phyloP scores from a whole-genome alignment of 192 early-diverging fungal genomes.

The Linnemannia elongata region DNA sequence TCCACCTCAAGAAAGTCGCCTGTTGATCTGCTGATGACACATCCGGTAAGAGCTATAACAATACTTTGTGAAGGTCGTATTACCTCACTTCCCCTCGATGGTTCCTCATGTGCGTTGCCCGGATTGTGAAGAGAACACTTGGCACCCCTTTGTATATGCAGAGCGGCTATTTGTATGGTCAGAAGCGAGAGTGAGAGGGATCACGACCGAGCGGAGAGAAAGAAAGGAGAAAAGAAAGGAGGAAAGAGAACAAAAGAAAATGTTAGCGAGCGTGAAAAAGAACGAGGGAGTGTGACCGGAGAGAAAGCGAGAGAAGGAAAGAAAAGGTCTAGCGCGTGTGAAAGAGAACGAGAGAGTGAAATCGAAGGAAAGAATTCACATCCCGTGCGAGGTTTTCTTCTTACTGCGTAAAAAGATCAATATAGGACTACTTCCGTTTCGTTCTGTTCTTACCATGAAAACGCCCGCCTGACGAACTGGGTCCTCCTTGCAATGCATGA shows the following conservation, averaged over 20 bases:
- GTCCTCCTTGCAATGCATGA: slow-evolving; percentile 28
- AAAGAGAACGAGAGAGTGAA: neutral
- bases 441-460: slow-evolving; percentile 31
- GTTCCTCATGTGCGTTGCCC: slow-evolving; percentile 71
- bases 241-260: neutral
- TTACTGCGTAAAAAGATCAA: neutral
- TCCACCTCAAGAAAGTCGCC: neutral
- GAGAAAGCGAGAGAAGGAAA: neutral
- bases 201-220: too few species aligned
- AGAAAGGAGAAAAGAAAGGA: neutral
- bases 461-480: slow-evolving; percentile 50
- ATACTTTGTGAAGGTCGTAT: neutral
- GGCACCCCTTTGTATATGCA: slow-evolving; percentile 72
- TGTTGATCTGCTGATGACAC: neutral
- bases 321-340: neutral
- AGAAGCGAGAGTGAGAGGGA: neutral
- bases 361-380: neutral
- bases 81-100: slow-evolving; percentile 87
- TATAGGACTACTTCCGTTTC: neutral
- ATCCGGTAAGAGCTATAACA: neutral
- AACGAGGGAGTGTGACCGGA: neutral
- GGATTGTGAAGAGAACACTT: slow-evolving; percentile 85
- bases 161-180: slow-evolving; percentile 60
- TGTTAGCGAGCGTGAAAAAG: neutral
- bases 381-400: neutral